Percentiles rank a stretch among this genome's conserved stretches.
phyloP scores from a whole-genome alignment of 1,284 basidiomycete species.

The Cryptococcus wingfieldii region DNA sequence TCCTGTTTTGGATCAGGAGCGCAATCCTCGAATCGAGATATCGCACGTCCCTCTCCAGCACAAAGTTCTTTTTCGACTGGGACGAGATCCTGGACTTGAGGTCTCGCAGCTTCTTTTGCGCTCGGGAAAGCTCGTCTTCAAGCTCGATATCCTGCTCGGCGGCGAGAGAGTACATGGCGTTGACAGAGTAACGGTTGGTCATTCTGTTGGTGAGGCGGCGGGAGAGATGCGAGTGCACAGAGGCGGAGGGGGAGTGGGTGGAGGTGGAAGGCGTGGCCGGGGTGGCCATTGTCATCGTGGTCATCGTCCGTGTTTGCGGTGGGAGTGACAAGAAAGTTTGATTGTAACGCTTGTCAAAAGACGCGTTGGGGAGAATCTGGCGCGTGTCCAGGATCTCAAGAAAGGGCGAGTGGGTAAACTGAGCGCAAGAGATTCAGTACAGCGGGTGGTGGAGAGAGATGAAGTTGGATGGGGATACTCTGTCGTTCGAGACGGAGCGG shows the following conservation, averaged over 20 bases:
- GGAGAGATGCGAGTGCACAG: conserved; percentile 16
- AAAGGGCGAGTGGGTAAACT: no score
- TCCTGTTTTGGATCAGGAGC: conserved; percentile 94
- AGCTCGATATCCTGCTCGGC: conserved; percentile 98
- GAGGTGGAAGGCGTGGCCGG: conserved; percentile 12
- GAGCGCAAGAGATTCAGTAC: no score
- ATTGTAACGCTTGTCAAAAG: no score
- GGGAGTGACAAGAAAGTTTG: no score
- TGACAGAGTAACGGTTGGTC: conserved; percentile 94
- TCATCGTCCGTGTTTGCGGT: conserved; percentile 2
- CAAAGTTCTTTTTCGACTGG: conserved; percentile 99
- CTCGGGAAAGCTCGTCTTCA: conserved; percentile 95
- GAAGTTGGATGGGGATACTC: no score
- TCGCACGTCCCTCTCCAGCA: conserved; percentile 94
- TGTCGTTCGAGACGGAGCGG: no score
- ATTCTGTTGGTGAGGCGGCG: conserved; percentile 64
- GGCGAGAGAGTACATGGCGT: conserved; percentile 93
- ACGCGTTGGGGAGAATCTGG: no score
- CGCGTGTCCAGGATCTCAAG: no score
- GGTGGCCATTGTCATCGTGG: conserved; percentile 19
- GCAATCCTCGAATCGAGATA: conserved; percentile 98
- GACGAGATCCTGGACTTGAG: conserved; percentile 96
- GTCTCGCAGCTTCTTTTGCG: conserved; percentile 91
- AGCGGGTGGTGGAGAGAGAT: no score
- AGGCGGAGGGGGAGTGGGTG: conserved; percentile 19